A percentile compares a stretch with the other conserved stretches of the same genome.
Conservation (phyloP, 768 basidiomycete genomes). For the Auriscalpium vulgare region DNA sequence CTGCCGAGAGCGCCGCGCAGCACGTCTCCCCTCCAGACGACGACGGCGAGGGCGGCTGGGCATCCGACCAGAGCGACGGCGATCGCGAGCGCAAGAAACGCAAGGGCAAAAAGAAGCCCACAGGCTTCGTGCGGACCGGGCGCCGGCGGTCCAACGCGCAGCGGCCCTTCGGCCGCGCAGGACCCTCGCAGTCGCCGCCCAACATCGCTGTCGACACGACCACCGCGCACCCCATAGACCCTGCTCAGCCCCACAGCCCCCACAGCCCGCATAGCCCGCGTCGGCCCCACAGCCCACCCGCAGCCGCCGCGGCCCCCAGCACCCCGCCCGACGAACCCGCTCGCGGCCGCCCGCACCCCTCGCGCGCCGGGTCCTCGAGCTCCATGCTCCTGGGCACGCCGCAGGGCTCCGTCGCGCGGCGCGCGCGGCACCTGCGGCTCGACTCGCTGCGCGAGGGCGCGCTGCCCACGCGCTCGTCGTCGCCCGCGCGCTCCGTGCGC, state of each 20-base stretch:
- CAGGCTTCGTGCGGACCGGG: not conserved
- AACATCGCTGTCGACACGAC: not conserved
- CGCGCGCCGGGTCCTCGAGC: not conserved
- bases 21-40: conserved; percentile 21
- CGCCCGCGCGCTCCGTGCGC: conserved; percentile 40
- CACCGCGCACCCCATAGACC: not conserved
- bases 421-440: conserved; percentile 21
- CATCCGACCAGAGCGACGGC: conserved; percentile 42
- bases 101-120: conserved; percentile 9
- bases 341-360: conserved; percentile 14
- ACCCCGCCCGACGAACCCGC: conserved; percentile 8
- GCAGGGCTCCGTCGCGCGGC: conserved; percentile 2
- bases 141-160: not conserved
- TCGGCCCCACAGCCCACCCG: conserved; percentile 11
- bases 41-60: conserved; percentile 56
- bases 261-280: conserved; percentile 15
- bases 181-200: not conserved
- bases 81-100: conserved; percentile 2
- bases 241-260: conserved; percentile 10
- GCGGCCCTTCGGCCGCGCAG: not conserved
- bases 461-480: conserved; percentile 28
- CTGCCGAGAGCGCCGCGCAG: conserved; percentile 12
- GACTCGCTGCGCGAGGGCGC: conserved; percentile 22
- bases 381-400: conserved; percentile 7
- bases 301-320: not conserved